Evolutionary conservation across 2,329 filamentous ascomycete genomes (phyloP), one percentile per base, ranked within the genome.

Genomic region (Talaromyces sp.): DNA sequence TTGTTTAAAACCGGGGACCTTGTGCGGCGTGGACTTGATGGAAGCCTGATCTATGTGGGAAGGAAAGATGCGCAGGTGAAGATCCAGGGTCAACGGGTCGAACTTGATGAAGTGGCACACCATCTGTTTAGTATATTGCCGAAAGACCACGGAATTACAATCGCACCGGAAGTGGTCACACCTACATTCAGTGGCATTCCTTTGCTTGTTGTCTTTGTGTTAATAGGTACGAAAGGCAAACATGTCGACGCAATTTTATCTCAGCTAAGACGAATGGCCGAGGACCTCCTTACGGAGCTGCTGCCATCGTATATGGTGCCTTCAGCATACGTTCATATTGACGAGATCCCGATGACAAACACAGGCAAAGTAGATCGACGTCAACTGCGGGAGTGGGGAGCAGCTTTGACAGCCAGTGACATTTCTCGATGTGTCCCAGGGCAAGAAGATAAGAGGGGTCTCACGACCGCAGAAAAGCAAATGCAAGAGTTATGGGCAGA

Each of bases 1-100:
- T 65, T 70, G 6, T 75, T 74, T 62, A 70, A 68, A 56, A 75
- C 73, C 1, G 74, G 74, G 9, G 74, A 76, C 61, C 61, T 75
- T 29, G 69, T 67, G 1, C 66, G 64, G 48, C 70, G 70, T 46
- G 65, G 69, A 31, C 54, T 62, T 3, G 65, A 73, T 41, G 71
- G 73, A 4, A 64, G 60, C 6, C 62, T 72, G 12, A 58, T 66
- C 14, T 72, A 69, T 57, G 54, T 71, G 6, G 72, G 71, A 2
- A 65, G 73, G 21, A 73, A 70, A 54, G 73, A 74, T 52, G 60
- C 62, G 3, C 71, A 75, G 57, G 64, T 74, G 54, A 74, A 75
- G 61, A 61, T 74, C 8, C 66, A 66, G 27, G 73, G 73, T 2
- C 72, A 74, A 54, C 67, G 72, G 1, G 62, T 75, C n/a, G 72